Conservation (phyloP, 1,284 basidiomycete species). For the Moesziomyces globuligerus region DNA sequence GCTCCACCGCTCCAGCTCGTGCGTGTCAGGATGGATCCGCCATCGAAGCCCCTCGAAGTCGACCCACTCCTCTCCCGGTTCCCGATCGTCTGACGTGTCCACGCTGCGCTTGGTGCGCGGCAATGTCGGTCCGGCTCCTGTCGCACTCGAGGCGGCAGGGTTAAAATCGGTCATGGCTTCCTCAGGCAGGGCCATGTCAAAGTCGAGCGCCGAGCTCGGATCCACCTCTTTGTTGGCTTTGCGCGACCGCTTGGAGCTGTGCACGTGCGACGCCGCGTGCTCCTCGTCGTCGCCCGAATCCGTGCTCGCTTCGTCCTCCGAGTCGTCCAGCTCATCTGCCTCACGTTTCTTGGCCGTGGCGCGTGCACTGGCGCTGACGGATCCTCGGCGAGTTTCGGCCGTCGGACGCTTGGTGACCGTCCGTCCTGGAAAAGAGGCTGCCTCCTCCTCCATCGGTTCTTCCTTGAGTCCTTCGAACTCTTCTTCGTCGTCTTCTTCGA, state of each 20-base stretch:
- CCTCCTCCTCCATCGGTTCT: not conserved
- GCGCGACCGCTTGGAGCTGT: constrained; percentile 27
- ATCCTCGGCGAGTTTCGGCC: not conserved
- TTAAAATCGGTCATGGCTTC: constrained; percentile 39
- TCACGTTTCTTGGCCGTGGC: constrained; percentile 42
- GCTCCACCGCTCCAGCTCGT: constrained; percentile 36
- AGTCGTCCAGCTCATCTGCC: constrained; percentile 30
- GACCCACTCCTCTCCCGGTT: constrained; percentile 60
- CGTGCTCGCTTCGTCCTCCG: constrained; percentile 18
- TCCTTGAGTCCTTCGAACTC: not conserved
- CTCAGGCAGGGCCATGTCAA: constrained; percentile 27
- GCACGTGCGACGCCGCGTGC: constrained; percentile 5
- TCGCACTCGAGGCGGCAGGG: constrained; percentile 6
- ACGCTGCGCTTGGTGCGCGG: constrained; percentile 37
- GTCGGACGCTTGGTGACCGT: not conserved
- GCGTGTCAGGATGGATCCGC: constrained; percentile 57
- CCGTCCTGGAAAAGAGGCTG: too few species aligned
- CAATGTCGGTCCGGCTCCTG: not conserved
- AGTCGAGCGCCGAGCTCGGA: constrained; percentile 28
- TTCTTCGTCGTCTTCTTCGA: constrained; percentile 21
- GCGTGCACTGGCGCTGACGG: constrained; percentile 11
- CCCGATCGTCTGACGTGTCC: constrained; percentile 54
- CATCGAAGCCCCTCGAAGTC: constrained; percentile 60
- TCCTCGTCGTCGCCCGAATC: constrained; percentile 18
- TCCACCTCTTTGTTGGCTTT: constrained; percentile 19